Percentiles rank a stretch among this genome's conserved stretches.
phyloP scores from a whole-genome alignment of 441 rosid genomes.

The Jatropha multifida region DNA sequence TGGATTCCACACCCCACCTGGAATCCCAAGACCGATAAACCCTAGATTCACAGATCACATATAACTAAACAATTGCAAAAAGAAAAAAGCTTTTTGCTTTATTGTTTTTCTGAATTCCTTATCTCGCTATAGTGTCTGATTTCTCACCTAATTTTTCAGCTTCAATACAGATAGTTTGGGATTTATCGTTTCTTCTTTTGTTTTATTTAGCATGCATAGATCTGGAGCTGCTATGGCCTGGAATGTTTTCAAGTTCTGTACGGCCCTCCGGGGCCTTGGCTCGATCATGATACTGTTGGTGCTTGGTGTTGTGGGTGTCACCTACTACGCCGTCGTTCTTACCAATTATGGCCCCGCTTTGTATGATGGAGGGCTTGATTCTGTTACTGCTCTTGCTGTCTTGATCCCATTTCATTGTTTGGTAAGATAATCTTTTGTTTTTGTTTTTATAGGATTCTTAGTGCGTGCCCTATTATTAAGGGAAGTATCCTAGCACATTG shows the following conservation, averaged over 20 bases:
- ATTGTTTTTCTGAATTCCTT: neutral
- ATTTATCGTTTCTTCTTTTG: neutral
- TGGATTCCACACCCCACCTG: slow-evolving; percentile 33
- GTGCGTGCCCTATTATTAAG: neutral
- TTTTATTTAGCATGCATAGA: slow-evolving; percentile 61
- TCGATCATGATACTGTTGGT: slow-evolving; percentile 95
- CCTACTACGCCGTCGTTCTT: slow-evolving; percentile 87
- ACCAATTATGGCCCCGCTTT: slow-evolving; percentile 78
- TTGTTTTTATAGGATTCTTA: neutral
- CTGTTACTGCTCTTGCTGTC: slow-evolving; percentile 49
- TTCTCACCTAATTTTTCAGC: slow-evolving; percentile 5
- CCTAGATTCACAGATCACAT: slow-evolving; percentile 29
- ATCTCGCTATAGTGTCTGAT: neutral
- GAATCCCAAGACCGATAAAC: slow-evolving; percentile 31
- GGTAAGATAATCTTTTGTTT: slow-evolving; percentile 39
- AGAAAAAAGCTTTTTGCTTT: neutral
- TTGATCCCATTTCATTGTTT: slow-evolving; percentile 70
- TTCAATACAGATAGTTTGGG: slow-evolving; percentile 1
- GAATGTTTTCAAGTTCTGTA: slow-evolving; percentile 96
- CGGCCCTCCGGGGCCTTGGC: slow-evolving; percentile 87
- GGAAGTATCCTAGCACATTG: neutral
- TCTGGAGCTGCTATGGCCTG: slow-evolving; percentile 93
- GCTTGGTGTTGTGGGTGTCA: slow-evolving; percentile 86
- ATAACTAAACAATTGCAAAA: neutral
- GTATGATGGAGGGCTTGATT: slow-evolving; percentile 60